Conservation (phyloP, 345 rosid species). For the Raphanus sativus region DNA sequence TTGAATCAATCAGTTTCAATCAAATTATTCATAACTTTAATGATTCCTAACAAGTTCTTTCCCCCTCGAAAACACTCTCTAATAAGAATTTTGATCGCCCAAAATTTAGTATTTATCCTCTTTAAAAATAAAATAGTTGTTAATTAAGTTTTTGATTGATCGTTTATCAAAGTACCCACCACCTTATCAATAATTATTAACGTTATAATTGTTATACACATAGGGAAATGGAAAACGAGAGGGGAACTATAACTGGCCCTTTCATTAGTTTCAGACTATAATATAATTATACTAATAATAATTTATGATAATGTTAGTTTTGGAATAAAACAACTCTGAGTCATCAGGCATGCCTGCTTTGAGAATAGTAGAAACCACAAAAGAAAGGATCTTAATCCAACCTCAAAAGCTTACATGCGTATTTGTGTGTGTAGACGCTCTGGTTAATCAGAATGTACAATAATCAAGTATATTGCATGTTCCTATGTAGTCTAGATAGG, state of each 20-base stretch:
- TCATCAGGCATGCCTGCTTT: constrained; percentile 43
- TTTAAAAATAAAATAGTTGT: background rate
- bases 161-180: constrained; percentile 29
- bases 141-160: constrained; percentile 30
- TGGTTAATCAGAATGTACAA: constrained; percentile 33
- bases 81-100: background rate
- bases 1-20: background rate
- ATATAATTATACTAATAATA: constrained; percentile 5
- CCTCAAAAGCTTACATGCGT: constrained; percentile 36
- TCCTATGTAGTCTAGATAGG: background rate
- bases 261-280: constrained; percentile 30
- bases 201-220: constrained; percentile 17
- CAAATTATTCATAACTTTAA: background rate
- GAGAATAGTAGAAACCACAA: constrained; percentile 37
- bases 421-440: constrained; percentile 37
- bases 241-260: constrained; percentile 33
- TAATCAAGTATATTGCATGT: constrained; percentile 5
- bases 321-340: constrained; percentile 19
- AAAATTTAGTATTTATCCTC: background rate
- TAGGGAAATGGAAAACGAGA: constrained; percentile 37
- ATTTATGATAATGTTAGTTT: constrained; percentile 5
- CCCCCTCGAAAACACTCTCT: background rate
- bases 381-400: constrained; percentile 29
- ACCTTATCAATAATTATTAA: constrained; percentile 32
- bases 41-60: background rate